phyloP scores from a whole-genome alignment of 2,329 filamentous ascomycete genomes.

The Exserohilum rostratum region DNA sequence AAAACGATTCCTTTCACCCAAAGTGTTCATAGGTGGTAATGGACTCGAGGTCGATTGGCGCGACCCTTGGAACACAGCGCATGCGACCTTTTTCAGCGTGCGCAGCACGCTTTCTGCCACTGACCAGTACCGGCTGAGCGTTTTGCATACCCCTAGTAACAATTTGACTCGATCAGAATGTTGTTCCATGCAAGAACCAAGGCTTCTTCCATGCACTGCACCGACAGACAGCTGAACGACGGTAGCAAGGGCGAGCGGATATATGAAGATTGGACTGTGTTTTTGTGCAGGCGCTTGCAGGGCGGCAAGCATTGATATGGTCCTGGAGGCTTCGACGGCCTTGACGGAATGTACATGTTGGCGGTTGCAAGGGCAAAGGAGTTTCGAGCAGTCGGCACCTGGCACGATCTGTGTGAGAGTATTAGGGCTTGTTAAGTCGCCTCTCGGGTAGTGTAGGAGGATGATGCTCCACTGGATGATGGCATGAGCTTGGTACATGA shows the following conservation, averaged over 20 bases:
- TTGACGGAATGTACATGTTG: conserved; percentile 68
- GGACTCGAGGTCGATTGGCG: neutral
- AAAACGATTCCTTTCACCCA: conserved; percentile 2
- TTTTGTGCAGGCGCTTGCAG: conserved; percentile 66
- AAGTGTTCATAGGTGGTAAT: neutral
- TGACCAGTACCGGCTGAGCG: conserved; percentile 19
- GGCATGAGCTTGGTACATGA: conserved; percentile 87
- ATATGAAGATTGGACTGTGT: conserved; percentile 58
- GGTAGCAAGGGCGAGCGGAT: conserved; percentile 24
- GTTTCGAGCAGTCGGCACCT: conserved; percentile 15
- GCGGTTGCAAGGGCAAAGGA: conserved; percentile 23
- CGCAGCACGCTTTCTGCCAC: conserved; percentile 15
- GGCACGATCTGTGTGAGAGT: conserved; percentile 16
- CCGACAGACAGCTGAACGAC: conserved; percentile 65
- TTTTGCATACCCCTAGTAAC: conserved; percentile 22
- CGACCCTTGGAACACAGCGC: conserved; percentile 13
- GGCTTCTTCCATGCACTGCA: conserved; percentile 44
- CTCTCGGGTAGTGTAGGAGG: conserved; percentile 25
- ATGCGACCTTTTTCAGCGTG: conserved; percentile 20
- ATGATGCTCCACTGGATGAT: conserved; percentile 56
- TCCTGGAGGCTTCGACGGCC: conserved; percentile 75
- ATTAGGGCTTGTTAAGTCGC: conserved; percentile 15
- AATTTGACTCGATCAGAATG: conserved; percentile 23
- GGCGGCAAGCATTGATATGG: conserved; percentile 73
- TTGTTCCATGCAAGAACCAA: conserved; percentile 19